Conservation (phyloP, 345 rosid genomes). For the Iberis pinnata region DNA sequence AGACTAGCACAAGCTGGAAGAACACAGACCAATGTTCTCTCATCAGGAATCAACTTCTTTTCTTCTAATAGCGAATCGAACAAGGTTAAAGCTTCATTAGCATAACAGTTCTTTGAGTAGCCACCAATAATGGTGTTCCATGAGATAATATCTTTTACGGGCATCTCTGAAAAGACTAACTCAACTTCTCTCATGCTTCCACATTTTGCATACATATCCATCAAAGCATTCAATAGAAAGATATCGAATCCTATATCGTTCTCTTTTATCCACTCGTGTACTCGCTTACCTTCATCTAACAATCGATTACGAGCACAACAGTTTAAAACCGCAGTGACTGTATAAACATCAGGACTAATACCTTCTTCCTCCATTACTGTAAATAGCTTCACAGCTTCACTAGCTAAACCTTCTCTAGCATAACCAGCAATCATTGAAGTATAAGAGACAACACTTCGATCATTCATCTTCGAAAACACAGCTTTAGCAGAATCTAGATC, state of each 20-base stretch:
- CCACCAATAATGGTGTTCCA: slow-evolving; percentile 78
- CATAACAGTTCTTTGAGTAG: slow-evolving; percentile 49
- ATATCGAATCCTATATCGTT: slow-evolving; percentile 41
- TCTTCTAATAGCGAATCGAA: slow-evolving; percentile 43
- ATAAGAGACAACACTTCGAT: slow-evolving; percentile 57
- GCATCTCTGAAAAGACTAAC: slow-evolving; percentile 42
- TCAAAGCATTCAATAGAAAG: slow-evolving; percentile 50
- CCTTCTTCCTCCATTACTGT: slow-evolving; percentile 44
- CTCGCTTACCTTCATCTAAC: slow-evolving; percentile 46
- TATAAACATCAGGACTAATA: slow-evolving; percentile 45
- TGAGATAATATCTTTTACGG: slow-evolving; percentile 48
- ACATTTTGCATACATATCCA: slow-evolving; percentile 78
- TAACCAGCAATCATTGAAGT: slow-evolving; percentile 73
- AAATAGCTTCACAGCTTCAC: slow-evolving; percentile 47
- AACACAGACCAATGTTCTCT: slow-evolving; percentile 49
- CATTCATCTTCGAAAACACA: slow-evolving; percentile 48
- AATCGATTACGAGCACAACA: slow-evolving; percentile 55
- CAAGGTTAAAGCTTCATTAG: slow-evolving; percentile 49
- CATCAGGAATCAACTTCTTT: slow-evolving; percentile 36
- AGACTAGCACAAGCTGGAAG: slow-evolving; percentile 78
- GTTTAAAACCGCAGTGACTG: slow-evolving; percentile 52
- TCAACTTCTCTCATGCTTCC: slow-evolving; percentile 62
- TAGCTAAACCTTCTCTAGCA: slow-evolving; percentile 46
- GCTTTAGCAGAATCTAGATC: slow-evolving; percentile 37
- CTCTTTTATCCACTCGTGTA: slow-evolving; percentile 45